These are phyloP conservation scores for Paraconiothyrium brasiliense DNA, from an alignment of 2,329 filamentous ascomycete species.

Conservation along the genomic window DNA sequence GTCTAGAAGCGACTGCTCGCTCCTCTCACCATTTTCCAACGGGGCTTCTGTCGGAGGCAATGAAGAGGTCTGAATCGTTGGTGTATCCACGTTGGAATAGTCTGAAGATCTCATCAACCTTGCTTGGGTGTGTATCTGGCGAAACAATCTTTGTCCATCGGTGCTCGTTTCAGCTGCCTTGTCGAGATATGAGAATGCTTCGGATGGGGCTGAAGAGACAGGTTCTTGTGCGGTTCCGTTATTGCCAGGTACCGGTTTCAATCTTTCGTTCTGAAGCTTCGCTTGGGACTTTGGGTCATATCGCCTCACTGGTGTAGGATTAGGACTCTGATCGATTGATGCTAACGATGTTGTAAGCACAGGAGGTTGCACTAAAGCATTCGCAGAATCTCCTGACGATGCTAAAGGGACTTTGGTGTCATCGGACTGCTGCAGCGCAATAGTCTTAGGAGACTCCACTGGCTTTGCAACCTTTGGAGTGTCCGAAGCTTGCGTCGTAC, in stretches of 20 bases:
- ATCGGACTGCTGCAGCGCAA: neutral
- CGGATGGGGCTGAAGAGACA: neutral
- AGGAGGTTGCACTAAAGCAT: neutral
- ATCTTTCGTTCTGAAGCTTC: neutral
- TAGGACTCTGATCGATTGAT: neutral
- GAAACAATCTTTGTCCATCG: conserved; percentile 23
- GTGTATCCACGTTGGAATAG: neutral
- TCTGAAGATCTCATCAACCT: conserved; percentile 25
- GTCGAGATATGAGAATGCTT: neutral
- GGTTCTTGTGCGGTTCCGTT: neutral
- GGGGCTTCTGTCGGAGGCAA: conserved; percentile 12
- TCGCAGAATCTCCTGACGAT: neutral
- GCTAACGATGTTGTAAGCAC: neutral
- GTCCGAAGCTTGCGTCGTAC: neutral
- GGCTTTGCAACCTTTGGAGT: neutral
- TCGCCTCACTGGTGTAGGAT: neutral
- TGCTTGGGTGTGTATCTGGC: conserved; percentile 27
- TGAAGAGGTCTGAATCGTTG: neutral
- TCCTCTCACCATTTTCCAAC: conserved; percentile 17
- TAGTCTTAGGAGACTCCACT: neutral
- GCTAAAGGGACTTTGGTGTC: neutral
- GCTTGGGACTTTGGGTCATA: neutral
- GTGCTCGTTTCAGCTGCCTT: conserved; percentile 13
- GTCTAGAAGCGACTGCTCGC: conserved; percentile 53
- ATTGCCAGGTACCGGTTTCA: neutral